Evolutionary conservation across 495 filamentous ascomycete genomes (phyloP), one percentile per base, ranked within the genome.

Genomic region (Pseudotulostoma volvatum): DNA sequence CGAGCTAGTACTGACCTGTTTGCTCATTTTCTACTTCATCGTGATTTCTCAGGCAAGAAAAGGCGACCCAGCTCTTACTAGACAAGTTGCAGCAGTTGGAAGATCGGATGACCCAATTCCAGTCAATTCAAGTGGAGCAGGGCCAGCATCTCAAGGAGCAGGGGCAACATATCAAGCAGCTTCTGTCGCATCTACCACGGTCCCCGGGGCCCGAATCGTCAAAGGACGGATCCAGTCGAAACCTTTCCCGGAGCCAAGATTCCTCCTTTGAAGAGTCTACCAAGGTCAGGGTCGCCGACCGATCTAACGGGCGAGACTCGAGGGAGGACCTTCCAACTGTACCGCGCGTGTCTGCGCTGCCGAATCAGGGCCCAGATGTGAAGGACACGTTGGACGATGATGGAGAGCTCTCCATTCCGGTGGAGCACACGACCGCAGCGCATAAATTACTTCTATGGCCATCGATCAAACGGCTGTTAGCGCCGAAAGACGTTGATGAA

Each of bases 401-500:
- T 30, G 71, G 68, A 33, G 66, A 70, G 18, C 64, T 76, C n/a
- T 71, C 73, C 2, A 80, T 92, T 34, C 79, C 79, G 0, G 64
- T 71, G 4, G 79, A 84, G 28, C 85, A 93, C 49, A 84, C 80
- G 2, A 92, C 84, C 0, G 73, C 81, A 18, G 84, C 85, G 1
- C 80, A 85, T 30, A 71, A 81, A 38, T 58, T 92, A 9, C 63
- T 86, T n/a, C 67, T 73, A 36, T 84, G 78, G 76, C 67, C 64
- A 0, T 70, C 74, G 0, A 83, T 86, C 28, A 56, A 68, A 33
- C 56, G 56, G 3, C 53, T 85, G 35, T 60, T 79, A 4, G 43
- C 52, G 19, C 55, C 40, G 47, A 63, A 47, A 57, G 53, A 49
- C 49, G 73, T 63, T 19, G 57, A 65, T 28, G 58, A 66, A 28